Percentiles rank a stretch among this genome's conserved stretches.
Conservation (phyloP, 345 rosid species). For the Acer campestre region DNA sequence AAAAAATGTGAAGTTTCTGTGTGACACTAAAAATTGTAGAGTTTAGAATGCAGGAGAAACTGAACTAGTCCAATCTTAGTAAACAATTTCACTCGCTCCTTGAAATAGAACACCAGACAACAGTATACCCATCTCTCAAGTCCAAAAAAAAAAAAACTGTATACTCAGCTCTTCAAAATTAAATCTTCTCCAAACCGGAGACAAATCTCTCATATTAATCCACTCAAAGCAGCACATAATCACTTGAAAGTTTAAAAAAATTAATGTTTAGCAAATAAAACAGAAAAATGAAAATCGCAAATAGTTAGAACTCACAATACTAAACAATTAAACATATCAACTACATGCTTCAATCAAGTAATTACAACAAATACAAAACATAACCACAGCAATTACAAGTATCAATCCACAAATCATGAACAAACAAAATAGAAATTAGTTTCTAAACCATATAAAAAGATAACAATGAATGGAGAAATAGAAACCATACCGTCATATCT, state of each 20-base stretch:
- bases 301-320: not conserved
- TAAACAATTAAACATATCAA: not conserved
- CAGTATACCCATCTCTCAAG: not conserved
- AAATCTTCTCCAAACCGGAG: not conserved
- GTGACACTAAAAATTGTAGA: too few relatives aligned
- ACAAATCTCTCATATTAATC: not conserved
- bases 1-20: too few relatives aligned
- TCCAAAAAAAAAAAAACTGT: not conserved
- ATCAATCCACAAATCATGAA: not conserved
- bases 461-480: too few relatives aligned
- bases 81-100: not conserved
- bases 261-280: not conserved
- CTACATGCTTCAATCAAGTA: not conserved
- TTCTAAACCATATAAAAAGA: not conserved
- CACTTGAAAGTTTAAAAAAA: not conserved
- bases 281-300: not conserved
- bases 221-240: not conserved
- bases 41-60: too few relatives aligned
- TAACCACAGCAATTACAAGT: not conserved
- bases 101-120: not conserved
- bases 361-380: not conserved
- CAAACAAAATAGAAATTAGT: not conserved
- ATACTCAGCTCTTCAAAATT: not conserved
- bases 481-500: slow-evolving; percentile 75
- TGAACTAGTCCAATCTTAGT: not conserved